Evolutionary conservation across 495 filamentous ascomycete genomes (phyloP).

Genomic region (Xylona heveae): DNA sequence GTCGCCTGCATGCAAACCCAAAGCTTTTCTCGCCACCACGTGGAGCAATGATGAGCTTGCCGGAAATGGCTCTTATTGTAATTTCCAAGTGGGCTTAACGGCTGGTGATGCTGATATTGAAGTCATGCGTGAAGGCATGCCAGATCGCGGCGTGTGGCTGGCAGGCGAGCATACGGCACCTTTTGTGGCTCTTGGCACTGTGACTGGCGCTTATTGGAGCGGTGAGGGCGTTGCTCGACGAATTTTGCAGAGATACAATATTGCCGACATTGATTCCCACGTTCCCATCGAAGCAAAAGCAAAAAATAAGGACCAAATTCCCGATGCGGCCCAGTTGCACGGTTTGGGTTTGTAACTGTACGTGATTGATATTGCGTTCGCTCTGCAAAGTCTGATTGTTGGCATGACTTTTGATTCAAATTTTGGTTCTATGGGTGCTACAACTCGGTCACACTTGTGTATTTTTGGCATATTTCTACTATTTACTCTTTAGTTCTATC

Average conservation of each 20-base stretch:
- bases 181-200: constrained; percentile 71
- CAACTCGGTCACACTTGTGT: no score
- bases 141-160: constrained; percentile 60
- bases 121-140: constrained; percentile 45
- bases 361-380: no score
- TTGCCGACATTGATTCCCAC: no score
- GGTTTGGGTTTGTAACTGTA: no score
- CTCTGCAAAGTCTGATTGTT: no score
- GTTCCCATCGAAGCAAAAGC: no score
- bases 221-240: constrained; percentile 57
- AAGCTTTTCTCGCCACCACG: constrained; percentile 40
- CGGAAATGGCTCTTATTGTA: constrained; percentile 76
- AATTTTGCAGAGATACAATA: constrained; percentile 25
- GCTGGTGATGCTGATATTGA: constrained; percentile 56
- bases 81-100: constrained; percentile 61
- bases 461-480: no score
- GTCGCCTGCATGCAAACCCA: constrained; percentile 37
- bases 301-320: no score
- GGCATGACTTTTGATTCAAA: no score
- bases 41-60: constrained; percentile 73
- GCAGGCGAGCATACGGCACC: constrained; percentile 90
- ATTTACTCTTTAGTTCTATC: no score
- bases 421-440: no score
- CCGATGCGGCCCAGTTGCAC: no score
- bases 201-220: constrained; percentile 81